phyloP scores from a whole-genome alignment of 768 basidiomycete species.

The Kwoniella sp. region DNA sequence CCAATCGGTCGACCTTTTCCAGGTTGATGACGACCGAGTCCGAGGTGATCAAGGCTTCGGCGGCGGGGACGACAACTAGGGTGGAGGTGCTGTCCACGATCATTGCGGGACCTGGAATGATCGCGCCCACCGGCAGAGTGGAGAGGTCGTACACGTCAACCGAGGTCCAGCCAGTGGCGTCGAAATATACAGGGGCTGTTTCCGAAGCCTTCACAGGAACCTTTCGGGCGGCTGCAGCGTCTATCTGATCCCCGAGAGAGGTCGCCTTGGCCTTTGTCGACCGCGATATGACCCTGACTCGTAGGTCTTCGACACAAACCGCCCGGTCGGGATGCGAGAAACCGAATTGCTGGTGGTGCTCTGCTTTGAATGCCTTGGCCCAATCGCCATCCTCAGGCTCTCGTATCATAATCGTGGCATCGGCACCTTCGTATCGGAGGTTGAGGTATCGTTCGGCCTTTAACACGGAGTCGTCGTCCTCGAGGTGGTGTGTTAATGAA shows the following conservation, averaged over 20 bases:
- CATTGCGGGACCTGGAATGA: constrained; percentile 81
- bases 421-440: constrained; percentile 54
- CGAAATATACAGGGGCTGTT: not conserved
- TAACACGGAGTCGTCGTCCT: constrained; percentile 14
- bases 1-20: constrained; percentile 10
- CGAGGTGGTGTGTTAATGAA: constrained; percentile 22
- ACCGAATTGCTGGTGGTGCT: constrained; percentile 39
- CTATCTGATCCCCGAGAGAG: not conserved
- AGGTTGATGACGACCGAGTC: constrained; percentile 43
- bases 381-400: constrained; percentile 67
- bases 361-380: constrained; percentile 65
- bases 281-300: constrained; percentile 22
- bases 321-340: constrained; percentile 60
- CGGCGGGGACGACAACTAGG: constrained; percentile 73
- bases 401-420: constrained; percentile 85
- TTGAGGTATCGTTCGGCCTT: constrained; percentile 34
- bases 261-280: not conserved
- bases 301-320: constrained; percentile 36
- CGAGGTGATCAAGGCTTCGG: constrained; percentile 27
- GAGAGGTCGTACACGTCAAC: constrained; percentile 3
- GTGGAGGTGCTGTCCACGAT: constrained; percentile 95
- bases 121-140: constrained; percentile 23
- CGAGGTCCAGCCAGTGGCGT: not conserved
- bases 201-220: not conserved
- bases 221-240: not conserved